Evolutionary conservation across 2,329 filamentous ascomycete genomes (phyloP).

Genomic region (Trichoderma guizhouense): DNA sequence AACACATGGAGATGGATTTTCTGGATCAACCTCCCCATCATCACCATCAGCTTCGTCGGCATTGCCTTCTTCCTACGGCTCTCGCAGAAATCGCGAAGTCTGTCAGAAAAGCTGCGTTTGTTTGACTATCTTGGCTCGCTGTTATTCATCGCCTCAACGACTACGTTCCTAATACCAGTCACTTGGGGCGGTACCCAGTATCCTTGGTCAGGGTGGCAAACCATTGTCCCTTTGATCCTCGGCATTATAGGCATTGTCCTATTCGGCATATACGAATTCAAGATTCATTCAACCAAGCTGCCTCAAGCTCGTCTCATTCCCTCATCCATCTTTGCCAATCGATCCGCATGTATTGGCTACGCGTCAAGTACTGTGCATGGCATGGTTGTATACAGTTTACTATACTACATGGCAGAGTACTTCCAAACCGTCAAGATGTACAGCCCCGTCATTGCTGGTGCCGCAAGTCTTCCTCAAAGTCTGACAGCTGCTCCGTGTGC

Average conservation of each 20-base stretch:
- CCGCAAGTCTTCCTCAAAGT: not conserved
- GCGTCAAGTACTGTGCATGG: not conserved
- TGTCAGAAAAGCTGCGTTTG: not conserved
- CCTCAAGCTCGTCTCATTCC: not conserved
- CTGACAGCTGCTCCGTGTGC: not conserved
- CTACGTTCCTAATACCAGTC: not conserved
- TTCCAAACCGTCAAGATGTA: not conserved
- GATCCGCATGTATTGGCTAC: not conserved
- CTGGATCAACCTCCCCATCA: not conserved
- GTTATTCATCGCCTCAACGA: not conserved
- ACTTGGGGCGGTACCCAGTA: not conserved
- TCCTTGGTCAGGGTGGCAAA: not conserved
- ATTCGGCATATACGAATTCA: not conserved
- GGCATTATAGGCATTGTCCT: not conserved
- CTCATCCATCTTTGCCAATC: not conserved
- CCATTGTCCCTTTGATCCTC: not conserved
- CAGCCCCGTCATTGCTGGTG: not conserved
- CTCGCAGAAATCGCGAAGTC: not conserved
- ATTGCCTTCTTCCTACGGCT: not conserved
- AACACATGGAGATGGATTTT: not conserved
- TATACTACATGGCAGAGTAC: not conserved
- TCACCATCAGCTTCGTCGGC: not conserved
- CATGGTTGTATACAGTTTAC: not conserved
- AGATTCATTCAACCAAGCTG: fast-evolving
- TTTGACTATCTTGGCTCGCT: not conserved